These are phyloP conservation scores for Fraxinus albicans DNA, from an alignment of 305 asterid genomes.

Conservation along the genomic window DNA sequence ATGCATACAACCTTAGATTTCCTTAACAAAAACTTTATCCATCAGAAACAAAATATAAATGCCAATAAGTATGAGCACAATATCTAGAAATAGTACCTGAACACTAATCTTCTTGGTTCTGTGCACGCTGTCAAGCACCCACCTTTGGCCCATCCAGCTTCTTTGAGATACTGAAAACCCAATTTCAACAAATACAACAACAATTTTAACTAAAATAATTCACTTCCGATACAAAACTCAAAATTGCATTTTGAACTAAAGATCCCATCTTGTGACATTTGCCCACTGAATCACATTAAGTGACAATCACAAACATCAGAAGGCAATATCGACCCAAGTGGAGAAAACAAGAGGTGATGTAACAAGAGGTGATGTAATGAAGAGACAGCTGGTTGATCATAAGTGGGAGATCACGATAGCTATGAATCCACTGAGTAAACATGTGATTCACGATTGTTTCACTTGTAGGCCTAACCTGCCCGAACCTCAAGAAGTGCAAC, in stretches of 20 bases:
- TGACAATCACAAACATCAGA: no score
- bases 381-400: no score
- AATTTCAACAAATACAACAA: conserved; percentile 10
- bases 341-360: no score
- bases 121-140: conserved; percentile 91
- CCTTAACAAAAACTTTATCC: neutral
- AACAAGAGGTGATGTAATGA: no score
- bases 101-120: conserved; percentile 97
- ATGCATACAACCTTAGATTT: neutral
- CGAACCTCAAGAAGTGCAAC: no score
- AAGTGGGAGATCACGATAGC: no score
- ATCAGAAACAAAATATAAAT: neutral
- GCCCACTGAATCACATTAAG: no score
- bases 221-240: neutral
- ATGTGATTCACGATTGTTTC: no score
- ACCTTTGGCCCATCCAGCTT: conserved; percentile 94
- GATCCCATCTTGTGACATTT: no score
- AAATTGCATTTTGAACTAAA: neutral
- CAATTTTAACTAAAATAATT: neutral
- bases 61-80: neutral
- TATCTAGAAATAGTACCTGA: conserved; percentile 47
- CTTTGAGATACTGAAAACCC: conserved; percentile 62
- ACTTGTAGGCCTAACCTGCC: no score
- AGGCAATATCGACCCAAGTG: no score
- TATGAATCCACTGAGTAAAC: no score